Conservation (phyloP, 2,329 filamentous ascomycete species). For the Aphanocladium album region DNA sequence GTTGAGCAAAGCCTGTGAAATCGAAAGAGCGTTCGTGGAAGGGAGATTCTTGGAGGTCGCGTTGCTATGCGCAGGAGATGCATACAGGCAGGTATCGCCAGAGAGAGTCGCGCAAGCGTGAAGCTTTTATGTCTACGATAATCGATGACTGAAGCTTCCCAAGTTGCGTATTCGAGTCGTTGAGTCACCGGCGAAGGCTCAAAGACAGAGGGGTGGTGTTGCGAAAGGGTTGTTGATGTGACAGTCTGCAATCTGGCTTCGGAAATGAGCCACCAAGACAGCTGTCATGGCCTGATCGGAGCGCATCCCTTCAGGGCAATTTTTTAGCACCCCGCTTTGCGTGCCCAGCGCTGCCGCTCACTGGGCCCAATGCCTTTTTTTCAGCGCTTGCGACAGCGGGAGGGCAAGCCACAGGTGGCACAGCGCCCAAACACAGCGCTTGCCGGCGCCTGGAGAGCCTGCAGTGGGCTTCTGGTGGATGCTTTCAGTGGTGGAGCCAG, state of each 20-base stretch:
- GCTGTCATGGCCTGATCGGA: conserved; percentile 8
- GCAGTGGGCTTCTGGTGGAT: not conserved
- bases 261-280: conserved; percentile 9
- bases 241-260: conserved; percentile 6
- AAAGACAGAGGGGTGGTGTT: not conserved
- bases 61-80: conserved; percentile 26
- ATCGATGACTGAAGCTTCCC: not conserved
- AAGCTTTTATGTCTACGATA: conserved; percentile 1
- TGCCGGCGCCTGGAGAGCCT: not conserved
- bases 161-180: not conserved
- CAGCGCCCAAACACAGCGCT: not conserved
- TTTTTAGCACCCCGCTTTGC: conserved; percentile 13
- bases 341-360: conserved; percentile 10
- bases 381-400: not conserved
- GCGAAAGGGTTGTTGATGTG: not conserved
- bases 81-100: conserved; percentile 22
- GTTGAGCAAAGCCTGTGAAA: conserved; percentile 30
- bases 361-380: not conserved
- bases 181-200: conserved; percentile 13
- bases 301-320: conserved; percentile 1
- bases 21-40: conserved; percentile 23
- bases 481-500: conserved; percentile 5
- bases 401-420: not conserved
- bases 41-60: conserved; percentile 24
- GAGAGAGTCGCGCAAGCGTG: not conserved